Evolutionary conservation across 768 basidiomycete species (phyloP).

Genomic region (Inosperma sp.): DNA sequence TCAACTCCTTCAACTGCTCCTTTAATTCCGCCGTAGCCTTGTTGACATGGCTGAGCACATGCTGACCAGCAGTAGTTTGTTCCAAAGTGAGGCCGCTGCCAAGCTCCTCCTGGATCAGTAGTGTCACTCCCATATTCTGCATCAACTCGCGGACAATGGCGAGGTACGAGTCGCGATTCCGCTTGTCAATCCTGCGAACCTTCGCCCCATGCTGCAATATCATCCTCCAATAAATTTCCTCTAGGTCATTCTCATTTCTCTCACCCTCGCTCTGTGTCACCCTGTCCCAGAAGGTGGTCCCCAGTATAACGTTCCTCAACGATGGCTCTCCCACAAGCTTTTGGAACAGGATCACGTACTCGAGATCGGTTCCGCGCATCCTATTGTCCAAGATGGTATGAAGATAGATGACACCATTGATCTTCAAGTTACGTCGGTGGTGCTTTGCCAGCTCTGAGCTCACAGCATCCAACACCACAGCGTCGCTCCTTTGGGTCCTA

Average conservation of each 20-base stretch:
- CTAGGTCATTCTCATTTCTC: not conserved
- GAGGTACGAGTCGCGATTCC: too few relatives aligned
- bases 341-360: constrained; percentile 4
- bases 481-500: too few relatives aligned
- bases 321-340: constrained; percentile 3
- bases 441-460: not conserved
- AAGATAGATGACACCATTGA: constrained; percentile 8
- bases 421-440: not conserved
- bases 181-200: too few relatives aligned
- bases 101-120: too few relatives aligned
- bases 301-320: constrained; percentile 13
- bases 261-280: not conserved
- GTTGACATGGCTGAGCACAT: too few relatives aligned
- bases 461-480: too few relatives aligned
- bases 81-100: too few relatives aligned
- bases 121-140: too few relatives aligned
- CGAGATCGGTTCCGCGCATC: not conserved
- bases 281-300: not conserved
- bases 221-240: not conserved
- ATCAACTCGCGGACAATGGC: too few relatives aligned
- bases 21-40: too few relatives aligned
- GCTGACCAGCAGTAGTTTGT: too few relatives aligned
- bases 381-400: constrained; percentile 6
- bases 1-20: too few relatives aligned
- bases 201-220: not conserved